Conservation (phyloP, 2,329 filamentous ascomycete genomes). For the Achaetomium macrosporum region DNA sequence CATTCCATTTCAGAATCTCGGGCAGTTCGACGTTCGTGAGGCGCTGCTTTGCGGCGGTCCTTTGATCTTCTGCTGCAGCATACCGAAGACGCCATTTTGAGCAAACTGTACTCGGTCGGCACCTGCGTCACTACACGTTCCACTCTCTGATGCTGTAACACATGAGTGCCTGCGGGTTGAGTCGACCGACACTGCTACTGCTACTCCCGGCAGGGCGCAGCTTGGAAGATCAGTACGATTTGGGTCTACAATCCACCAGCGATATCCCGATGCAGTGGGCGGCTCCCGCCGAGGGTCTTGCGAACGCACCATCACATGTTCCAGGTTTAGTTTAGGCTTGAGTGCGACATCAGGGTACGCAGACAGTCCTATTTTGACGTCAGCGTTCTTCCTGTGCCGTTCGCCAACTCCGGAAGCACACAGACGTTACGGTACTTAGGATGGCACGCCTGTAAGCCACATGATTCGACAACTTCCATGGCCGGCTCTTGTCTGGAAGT, state of each 20-base stretch:
- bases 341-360: not conserved
- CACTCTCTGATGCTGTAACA: no score
- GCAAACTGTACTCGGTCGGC: no score
- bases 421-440: conserved; percentile 4
- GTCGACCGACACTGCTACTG: no score
- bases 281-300: not conserved
- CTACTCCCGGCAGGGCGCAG: not conserved
- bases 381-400: conserved; percentile 12
- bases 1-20: no score
- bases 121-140: no score
- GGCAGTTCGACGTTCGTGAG: no score
- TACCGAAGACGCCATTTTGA: no score
- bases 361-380: conserved; percentile 9
- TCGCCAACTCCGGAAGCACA: conserved; percentile 13
- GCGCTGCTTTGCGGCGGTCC: no score
- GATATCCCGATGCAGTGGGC: conserved; percentile 2
- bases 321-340: not conserved
- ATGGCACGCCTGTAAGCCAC: conserved; percentile 9
- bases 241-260: not conserved
- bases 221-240: not conserved
- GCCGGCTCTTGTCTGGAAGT: not conserved
- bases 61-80: no score
- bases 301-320: not conserved
- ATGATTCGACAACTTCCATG: conserved; percentile 11
- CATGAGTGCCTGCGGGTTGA: no score